Base-by-base conservation (phyloP, 1,139 yeast species). In the Zhuliangozyma parablackwelliae region DNA sequence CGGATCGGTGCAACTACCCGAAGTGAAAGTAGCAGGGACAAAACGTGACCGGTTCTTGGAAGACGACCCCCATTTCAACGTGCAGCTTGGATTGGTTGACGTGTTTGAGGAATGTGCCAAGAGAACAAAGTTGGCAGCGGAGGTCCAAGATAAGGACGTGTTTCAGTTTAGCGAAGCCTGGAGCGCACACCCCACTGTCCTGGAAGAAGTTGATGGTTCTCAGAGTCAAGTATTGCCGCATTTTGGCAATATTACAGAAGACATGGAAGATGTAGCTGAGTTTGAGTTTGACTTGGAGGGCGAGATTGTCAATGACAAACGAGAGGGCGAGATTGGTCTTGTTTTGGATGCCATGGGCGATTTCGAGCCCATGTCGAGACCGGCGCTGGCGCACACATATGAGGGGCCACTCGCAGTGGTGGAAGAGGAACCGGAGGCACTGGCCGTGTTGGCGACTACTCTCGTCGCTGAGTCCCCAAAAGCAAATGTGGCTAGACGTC, bases 21-120 rank as follows among this genome's bases (percentile, higher is more conserved):
- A 27, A 12, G 32, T 4, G 25, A 38, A 33, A 29, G 40, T 29
- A 33, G 21, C 26, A n/a, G 27, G 9, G 24, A 11, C 21, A 20
- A 42, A 37, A 29, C 28, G 41, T 11, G 43, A 45, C 28, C 47
- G 48, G 1, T 52, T 59, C 11, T 46, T 64, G 16, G 42, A 42
- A 13, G 74, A 73, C 48, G 79, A 73, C 46, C 72, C 71, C 0
- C 37, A 47, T 12, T 73, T 74, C 45, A 57, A 65, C 43, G 60
- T 73, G 20, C 52, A 54, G 11, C 36, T 50, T 21, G 67, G 60
- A 21, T 48, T 68, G 7, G 48, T 58, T 3, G 35, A 39, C n/a
- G 32, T 25, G 4, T 7, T 16, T 16, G 41, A 29, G 7, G 36
- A 26, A 6, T 12, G 11, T 10, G 32, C 21, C 10, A 48, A 49